Evolutionary conservation across 208 protist species (phyloP), one percentile per base, ranked within the genome.

Genomic region (Crithidia mellificae): DNA sequence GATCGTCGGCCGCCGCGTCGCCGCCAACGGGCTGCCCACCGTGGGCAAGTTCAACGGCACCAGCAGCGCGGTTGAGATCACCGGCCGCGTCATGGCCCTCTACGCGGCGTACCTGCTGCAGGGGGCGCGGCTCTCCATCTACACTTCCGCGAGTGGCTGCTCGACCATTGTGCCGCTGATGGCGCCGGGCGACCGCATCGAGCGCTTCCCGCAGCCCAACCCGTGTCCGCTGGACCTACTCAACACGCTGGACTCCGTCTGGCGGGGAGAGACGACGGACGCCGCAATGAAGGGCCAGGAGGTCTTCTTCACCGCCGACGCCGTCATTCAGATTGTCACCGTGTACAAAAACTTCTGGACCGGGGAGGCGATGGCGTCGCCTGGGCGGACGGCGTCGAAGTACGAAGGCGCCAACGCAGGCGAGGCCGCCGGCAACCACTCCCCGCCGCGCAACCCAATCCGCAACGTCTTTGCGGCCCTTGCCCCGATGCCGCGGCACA

Each of bases 191-290:
- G 65, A 78, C 56, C 72, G 71, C 41, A 83, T 94, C 52, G 78
- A 86, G 52, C 72, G 68, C 29, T 78, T 73, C 39, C n/a, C 74
- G 14, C 64, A 69, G 27, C 79, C 81, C 8, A 84, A 93, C 56
- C 85, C 85, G n/a, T 92, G 85, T 54, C 85, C 90, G 17, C 47
- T 52, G 14, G 67, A 86, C 32, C 71, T 95, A 24, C 75, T 91
- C n/a, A 84, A 87, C 32, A 83, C 85, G 54, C 73, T 95, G 17
- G 81, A 91, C 53, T 87, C 85, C 17, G 85, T 93, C 44, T 95
- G 90, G 87, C 79, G 72, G 20, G 81, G 71, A 8, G 70, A 66
- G 34, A 75, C 77, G 62, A 74, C 66, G 32, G 72, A 74, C 15
- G 51, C 63, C 19, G 38, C 69, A 22, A 62, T 56, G 36, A 65